Conservation (phyloP, 2,329 filamentous ascomycete species). For the Sordariomycetes sp. region DNA sequence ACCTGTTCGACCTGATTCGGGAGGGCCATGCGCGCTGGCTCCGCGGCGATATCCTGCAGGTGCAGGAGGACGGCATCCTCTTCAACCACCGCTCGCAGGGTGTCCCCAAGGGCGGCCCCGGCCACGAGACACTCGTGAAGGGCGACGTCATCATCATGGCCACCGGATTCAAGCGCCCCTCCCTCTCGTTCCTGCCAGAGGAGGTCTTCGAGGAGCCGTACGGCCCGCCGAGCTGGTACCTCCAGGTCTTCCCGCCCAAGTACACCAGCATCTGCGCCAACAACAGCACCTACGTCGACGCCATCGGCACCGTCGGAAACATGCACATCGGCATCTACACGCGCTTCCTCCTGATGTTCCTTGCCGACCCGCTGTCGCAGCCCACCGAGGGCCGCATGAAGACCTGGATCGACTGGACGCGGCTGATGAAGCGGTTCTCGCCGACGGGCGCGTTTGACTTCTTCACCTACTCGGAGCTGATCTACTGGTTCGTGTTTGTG, state of each 20-base stretch:
- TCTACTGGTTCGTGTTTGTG: constrained; percentile 80
- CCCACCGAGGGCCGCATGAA: constrained; percentile 68
- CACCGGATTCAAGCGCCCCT: constrained; percentile 69
- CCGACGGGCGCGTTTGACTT: constrained; percentile 77
- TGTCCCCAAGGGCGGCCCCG: constrained; percentile 67
- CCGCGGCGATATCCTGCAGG: constrained; percentile 64
- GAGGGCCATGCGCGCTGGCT: constrained; percentile 66
- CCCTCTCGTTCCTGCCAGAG: constrained; percentile 61
- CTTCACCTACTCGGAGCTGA: constrained; percentile 75
- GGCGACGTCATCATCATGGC: constrained; percentile 76
- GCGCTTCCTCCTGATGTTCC: constrained; percentile 75
- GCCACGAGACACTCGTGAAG: constrained; percentile 52
- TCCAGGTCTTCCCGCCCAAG: constrained; percentile 71
- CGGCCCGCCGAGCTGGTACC: constrained; percentile 74
- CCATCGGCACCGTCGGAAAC: constrained; percentile 74
- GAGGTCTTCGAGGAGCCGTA: constrained; percentile 67
- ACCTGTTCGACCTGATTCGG: constrained; percentile 67
- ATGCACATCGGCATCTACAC: constrained; percentile 90
- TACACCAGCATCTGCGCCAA: constrained; percentile 68
- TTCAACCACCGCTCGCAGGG: constrained; percentile 65
- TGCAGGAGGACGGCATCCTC: constrained; percentile 51
- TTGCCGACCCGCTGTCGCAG: constrained; percentile 65
- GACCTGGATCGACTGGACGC: constrained; percentile 78
- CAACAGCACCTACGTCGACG: constrained; percentile 73
- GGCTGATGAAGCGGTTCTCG: constrained; percentile 55